Conservation (phyloP, 1,284 basidiomycete species). For the Phlebopus sp. region DNA sequence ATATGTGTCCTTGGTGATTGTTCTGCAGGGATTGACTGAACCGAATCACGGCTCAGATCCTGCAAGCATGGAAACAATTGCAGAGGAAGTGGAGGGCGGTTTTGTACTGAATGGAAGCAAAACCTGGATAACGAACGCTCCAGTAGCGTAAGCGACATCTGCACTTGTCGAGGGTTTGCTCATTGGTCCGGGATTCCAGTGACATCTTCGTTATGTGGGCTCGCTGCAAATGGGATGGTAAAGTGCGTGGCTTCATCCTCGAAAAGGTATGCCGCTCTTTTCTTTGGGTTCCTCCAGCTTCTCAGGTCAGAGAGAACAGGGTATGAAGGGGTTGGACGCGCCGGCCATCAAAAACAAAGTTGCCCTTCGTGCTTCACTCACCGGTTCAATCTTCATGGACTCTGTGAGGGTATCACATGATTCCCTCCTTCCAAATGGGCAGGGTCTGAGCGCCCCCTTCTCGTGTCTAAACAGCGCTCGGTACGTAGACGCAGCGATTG, state of each 20-base stretch:
- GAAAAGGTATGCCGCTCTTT: constrained; percentile 62
- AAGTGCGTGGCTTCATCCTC: constrained; percentile 88
- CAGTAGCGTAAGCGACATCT: constrained; percentile 65
- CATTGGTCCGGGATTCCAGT: constrained; percentile 37
- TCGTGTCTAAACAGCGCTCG: constrained; percentile 90
- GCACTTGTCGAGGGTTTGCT: neutral
- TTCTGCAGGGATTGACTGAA: constrained; percentile 78
- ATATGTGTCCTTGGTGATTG: constrained; percentile 2
- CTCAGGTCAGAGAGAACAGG: constrained; percentile 42
- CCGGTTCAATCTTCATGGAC: constrained; percentile 94
- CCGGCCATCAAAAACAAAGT: constrained; percentile 93
- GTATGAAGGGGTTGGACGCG: constrained; percentile 78
- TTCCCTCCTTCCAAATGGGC: constrained; percentile 71
- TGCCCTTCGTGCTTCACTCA: constrained; percentile 85
- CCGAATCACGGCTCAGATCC: constrained; percentile 97
- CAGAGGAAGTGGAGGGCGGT: constrained; percentile 81
- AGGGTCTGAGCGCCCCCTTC: constrained; percentile 82
- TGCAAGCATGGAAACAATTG: constrained; percentile 90
- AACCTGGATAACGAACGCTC: constrained; percentile 95
- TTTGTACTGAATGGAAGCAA: constrained; percentile 89
- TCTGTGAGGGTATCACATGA: constrained; percentile 70
- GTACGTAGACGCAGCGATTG: constrained; percentile 28
- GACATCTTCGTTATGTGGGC: constrained; percentile 94
- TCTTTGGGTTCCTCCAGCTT: neutral
- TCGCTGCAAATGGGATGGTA: constrained; percentile 90